Percentiles rank a stretch among this genome's conserved stretches.
Conservation (phyloP, 2,329 filamentous ascomycete genomes). For the Fusarium acutatum region DNA sequence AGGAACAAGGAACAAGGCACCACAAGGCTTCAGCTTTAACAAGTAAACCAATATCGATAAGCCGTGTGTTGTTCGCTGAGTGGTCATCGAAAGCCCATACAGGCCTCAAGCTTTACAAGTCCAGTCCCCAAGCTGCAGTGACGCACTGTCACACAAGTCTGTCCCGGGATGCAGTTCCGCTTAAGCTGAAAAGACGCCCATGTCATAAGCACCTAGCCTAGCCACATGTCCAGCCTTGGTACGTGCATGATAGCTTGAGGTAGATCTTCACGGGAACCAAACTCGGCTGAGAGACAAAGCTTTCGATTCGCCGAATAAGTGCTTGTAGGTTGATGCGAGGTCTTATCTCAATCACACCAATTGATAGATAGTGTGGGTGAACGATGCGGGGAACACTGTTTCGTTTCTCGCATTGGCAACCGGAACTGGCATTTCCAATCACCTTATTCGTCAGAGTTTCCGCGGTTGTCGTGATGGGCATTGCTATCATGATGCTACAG, state of each 20-base stretch:
- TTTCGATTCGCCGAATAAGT: constrained; percentile 1
- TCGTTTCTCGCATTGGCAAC: constrained; percentile 7
- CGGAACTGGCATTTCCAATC: background rate
- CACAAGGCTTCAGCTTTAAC: constrained; percentile 21
- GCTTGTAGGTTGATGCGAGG: constrained; percentile 10
- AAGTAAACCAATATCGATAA: constrained; percentile 20
- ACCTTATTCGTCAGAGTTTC: constrained; percentile 25
- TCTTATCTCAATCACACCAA: constrained; percentile 18
- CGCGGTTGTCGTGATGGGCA: constrained; percentile 13
- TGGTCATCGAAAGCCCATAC: constrained; percentile 17
- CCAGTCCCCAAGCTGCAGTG: constrained; percentile 29
- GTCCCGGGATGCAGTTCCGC: constrained; percentile 27
- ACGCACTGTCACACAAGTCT: constrained; percentile 30
- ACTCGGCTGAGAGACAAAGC: background rate
- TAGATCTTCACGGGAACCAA: constrained; percentile 3
- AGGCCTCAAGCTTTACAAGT: background rate
- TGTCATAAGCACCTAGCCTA: constrained; percentile 10
- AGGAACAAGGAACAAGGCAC: constrained; percentile 28
- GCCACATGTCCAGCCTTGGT: constrained; percentile 6
- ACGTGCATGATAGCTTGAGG: constrained; percentile 4
- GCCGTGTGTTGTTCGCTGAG: constrained; percentile 40
- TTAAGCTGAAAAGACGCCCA: constrained; percentile 7
- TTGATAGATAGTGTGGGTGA: constrained; percentile 20
- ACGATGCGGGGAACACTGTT: constrained; percentile 29
- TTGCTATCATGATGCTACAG: constrained; percentile 22